Percentiles rank a stretch among this genome's conserved stretches.
phyloP scores from a whole-genome alignment of 257 asterid genomes.

The Solanum paucissectum region DNA sequence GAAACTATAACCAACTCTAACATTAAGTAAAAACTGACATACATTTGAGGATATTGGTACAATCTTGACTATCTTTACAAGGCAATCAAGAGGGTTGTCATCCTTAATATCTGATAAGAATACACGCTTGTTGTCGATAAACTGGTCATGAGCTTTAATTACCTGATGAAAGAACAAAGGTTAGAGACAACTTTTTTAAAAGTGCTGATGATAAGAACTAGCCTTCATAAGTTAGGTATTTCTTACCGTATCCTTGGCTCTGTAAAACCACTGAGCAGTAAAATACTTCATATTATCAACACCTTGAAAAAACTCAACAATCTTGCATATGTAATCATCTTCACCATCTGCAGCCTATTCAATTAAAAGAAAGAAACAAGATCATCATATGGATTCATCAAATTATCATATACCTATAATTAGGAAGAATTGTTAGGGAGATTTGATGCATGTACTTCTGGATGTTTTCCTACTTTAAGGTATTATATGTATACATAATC shows the following conservation, averaged over 20 bases:
- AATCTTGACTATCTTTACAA: slow-evolving; percentile 32
- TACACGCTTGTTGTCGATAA: slow-evolving; percentile 32
- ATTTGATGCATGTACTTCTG: background rate
- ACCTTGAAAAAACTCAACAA: slow-evolving; percentile 55
- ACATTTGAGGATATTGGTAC: slow-evolving; percentile 31
- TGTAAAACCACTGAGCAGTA: slow-evolving; percentile 67
- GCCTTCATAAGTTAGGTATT: background rate
- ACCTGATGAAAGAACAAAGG: slow-evolving; percentile 26
- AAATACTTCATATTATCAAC: slow-evolving; percentile 32
- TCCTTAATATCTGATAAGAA: slow-evolving; percentile 67
- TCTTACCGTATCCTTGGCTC: slow-evolving; percentile 74
- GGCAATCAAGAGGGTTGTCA: slow-evolving; percentile 58
- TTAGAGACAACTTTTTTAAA: background rate
- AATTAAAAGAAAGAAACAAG: background rate
- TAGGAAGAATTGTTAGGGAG: background rate
- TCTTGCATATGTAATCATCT: slow-evolving; percentile 48
- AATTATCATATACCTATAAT: background rate
- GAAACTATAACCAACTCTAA: background rate
- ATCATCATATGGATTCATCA: background rate
- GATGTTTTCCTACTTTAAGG: background rate
- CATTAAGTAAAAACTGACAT: background rate
- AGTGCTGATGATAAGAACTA: background rate
- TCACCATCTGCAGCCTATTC: slow-evolving; percentile 40
- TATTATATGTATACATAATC: background rate
- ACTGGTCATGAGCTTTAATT: slow-evolving; percentile 20